Conservation (phyloP, 768 basidiomycete species). For the Agrocybe pediades region DNA sequence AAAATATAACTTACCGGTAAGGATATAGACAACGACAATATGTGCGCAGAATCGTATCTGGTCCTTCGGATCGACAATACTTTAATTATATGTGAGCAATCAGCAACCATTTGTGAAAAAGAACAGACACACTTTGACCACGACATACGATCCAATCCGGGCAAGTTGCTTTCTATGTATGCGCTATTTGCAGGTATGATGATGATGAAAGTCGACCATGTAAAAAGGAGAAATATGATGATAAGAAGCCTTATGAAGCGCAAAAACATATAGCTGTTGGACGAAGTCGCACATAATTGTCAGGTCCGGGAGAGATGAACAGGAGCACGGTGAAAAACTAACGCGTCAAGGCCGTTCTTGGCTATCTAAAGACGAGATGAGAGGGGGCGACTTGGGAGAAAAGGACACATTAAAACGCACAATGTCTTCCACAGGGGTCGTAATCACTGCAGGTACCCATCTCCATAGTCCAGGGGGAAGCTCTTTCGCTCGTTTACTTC, state of each 20-base stretch:
- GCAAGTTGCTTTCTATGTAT: slow-evolving; percentile 33
- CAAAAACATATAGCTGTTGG: slow-evolving; percentile 51
- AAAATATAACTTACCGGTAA: slow-evolving; percentile 42
- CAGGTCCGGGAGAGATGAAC: slow-evolving; percentile 7
- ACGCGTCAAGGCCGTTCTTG: slow-evolving; percentile 68
- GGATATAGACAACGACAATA: slow-evolving; percentile 50
- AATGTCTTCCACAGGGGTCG: slow-evolving; percentile 44
- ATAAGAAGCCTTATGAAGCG: slow-evolving; percentile 68
- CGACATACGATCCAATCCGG: slow-evolving; percentile 43
- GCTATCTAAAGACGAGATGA: slow-evolving; percentile 36
- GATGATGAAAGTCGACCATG: slow-evolving; percentile 61
- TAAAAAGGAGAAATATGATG: slow-evolving; percentile 54
- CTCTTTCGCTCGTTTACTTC: slow-evolving; percentile 45
- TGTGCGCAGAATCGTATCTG: slow-evolving; percentile 58
- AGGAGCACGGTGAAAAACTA: neutral
- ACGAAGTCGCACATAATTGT: neutral
- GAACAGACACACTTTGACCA: slow-evolving; percentile 49
- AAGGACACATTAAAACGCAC: slow-evolving; percentile 28
- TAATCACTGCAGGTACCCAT: slow-evolving; percentile 52
- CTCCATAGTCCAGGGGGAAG: slow-evolving; percentile 47
- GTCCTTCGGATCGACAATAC: slow-evolving; percentile 34
- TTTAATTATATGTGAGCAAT: slow-evolving; percentile 12
- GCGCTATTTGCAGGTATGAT: slow-evolving; percentile 59
- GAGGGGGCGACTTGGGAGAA: neutral
- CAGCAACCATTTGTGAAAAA: neutral